phyloP scores from a whole-genome alignment of 1,139 yeast genomes.

The Taphrina sp. region DNA sequence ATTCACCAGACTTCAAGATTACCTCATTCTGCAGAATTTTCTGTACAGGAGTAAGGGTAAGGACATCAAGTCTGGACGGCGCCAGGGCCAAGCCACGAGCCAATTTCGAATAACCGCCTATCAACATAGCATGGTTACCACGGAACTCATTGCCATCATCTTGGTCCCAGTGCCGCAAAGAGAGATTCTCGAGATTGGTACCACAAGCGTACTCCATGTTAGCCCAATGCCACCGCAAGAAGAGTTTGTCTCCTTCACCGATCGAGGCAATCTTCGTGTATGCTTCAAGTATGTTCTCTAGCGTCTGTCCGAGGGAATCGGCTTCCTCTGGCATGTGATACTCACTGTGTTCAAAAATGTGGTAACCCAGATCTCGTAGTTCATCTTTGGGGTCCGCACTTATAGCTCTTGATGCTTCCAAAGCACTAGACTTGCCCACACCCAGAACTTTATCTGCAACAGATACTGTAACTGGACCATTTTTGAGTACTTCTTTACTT shows the following conservation, averaged over 20 bases:
- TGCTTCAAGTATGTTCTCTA: constrained; percentile 44
- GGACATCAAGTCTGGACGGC: constrained; percentile 47
- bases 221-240: constrained; percentile 49
- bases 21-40: constrained; percentile 45
- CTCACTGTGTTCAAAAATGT: not conserved
- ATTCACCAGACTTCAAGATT: constrained; percentile 45
- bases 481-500: not conserved
- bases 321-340: not conserved
- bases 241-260: constrained; percentile 44
- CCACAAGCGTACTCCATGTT: constrained; percentile 49
- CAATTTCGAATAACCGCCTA: constrained; percentile 45
- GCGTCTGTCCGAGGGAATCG: constrained; percentile 45
- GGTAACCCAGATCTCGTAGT: constrained; percentile 8
- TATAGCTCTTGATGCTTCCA: not conserved
- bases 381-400: not conserved
- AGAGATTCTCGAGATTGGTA: constrained; percentile 44
- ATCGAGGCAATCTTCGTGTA: constrained; percentile 43
- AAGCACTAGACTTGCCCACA: constrained; percentile 3
- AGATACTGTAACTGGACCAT: not conserved
- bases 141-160: constrained; percentile 48
- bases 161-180: constrained; percentile 49
- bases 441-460: constrained; percentile 35
- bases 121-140: constrained; percentile 47
- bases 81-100: constrained; percentile 47
- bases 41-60: constrained; percentile 47